Evolutionary conservation across 441 rosid genomes (phyloP).

Genomic region (Pelargonium australe): DNA sequence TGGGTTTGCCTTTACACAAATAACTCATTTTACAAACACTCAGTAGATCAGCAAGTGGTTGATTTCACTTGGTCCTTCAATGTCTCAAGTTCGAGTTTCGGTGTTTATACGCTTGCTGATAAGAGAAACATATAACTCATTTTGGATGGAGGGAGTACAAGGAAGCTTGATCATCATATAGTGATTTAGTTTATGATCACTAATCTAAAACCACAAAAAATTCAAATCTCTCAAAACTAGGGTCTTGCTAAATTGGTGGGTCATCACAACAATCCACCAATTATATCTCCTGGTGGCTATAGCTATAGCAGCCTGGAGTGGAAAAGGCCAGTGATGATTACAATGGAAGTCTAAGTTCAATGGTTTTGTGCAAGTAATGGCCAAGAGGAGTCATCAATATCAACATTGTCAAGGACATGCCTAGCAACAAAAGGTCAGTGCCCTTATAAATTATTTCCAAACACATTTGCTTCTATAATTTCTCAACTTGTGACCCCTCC

Average conservation of each 20-base stretch:
- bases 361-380: slow-evolving; percentile 17
- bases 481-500: slow-evolving; percentile 7
- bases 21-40: too few relatives aligned
- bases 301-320: slow-evolving; percentile 22
- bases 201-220: slow-evolving; percentile 12
- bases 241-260: slow-evolving; percentile 13
- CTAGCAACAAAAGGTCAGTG: slow-evolving; percentile 17
- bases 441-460: slow-evolving; percentile 6
- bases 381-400: neutral
- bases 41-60: too few relatives aligned
- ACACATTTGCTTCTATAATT: slow-evolving; percentile 1
- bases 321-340: slow-evolving; percentile 8
- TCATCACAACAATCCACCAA: slow-evolving; percentile 15
- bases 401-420: slow-evolving; percentile 23
- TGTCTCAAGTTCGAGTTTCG: too few relatives aligned
- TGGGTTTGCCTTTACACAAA: too few relatives aligned
- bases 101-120: too few relatives aligned
- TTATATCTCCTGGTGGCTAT: slow-evolving; percentile 10
- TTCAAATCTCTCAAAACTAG: slow-evolving; percentile 4
- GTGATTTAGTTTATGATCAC: neutral
- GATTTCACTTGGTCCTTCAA: too few relatives aligned
- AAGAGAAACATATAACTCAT: too few relatives aligned
- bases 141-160: too few relatives aligned
- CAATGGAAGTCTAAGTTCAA: slow-evolving; percentile 33
- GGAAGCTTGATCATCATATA: neutral